Conservation (phyloP, 371 early-diverging fungal genomes). For the Mucor racemosus region DNA sequence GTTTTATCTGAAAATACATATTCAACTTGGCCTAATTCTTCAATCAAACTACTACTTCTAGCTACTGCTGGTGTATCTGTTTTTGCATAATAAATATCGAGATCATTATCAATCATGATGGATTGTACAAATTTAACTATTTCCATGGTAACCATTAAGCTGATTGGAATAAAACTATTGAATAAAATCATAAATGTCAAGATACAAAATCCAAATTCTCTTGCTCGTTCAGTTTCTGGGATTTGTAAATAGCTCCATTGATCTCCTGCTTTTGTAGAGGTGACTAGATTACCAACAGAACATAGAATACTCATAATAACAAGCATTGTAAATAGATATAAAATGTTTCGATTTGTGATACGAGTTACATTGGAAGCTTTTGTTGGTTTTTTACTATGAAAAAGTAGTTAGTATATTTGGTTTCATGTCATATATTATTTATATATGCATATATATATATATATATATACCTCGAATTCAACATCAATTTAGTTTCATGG, state of each 20-base stretch:
- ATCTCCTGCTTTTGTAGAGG: constrained; percentile 27
- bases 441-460: background rate
- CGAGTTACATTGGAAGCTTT: constrained; percentile 73
- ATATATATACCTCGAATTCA: constrained; percentile 69
- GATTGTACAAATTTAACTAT: constrained; percentile 86
- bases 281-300: constrained; percentile 72
- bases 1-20: constrained; percentile 92
- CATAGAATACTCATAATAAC: constrained; percentile 83
- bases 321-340: constrained; percentile 88
- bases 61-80: constrained; percentile 86
- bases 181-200: constrained; percentile 87
- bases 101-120: constrained; percentile 77
- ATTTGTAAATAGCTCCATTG: constrained; percentile 42
- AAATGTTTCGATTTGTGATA: constrained; percentile 91
- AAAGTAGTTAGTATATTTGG: too few species aligned
- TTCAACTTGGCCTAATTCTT: constrained; percentile 93
- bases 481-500: constrained; percentile 89
- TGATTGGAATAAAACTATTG: constrained; percentile 92
- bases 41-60: constrained; percentile 87
- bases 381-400: constrained; percentile 50
- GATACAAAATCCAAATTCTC: constrained; percentile 70
- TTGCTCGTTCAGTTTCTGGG: constrained; percentile 32
- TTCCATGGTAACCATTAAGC: constrained; percentile 92
- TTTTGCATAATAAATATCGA: constrained; percentile 85
- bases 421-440: too few species aligned